A percentile compares a stretch with the other conserved stretches of the same genome.
These are phyloP conservation scores for Auriscalpium microsporum DNA, from an alignment of 768 basidiomycete genomes.

Conservation along the genomic window DNA sequence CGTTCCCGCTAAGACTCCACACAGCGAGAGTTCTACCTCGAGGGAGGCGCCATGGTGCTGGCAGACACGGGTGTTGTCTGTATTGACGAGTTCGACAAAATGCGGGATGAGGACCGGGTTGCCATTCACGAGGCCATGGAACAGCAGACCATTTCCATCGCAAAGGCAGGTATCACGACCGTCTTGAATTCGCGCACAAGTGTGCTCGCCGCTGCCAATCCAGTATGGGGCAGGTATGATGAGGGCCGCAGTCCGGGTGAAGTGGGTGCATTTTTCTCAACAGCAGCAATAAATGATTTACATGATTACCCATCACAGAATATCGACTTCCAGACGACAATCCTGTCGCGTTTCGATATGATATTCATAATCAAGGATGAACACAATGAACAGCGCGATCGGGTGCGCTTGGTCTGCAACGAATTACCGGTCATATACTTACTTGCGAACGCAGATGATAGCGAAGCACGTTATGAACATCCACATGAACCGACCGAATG, in stretches of 20 bases:
- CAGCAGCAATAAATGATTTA: not conserved
- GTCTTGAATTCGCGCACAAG: constrained; percentile 93
- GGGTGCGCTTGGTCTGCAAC: constrained; percentile 37
- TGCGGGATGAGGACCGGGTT: constrained; percentile 98
- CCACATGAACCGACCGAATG: constrained; percentile 88
- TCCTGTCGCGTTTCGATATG: constrained; percentile 98
- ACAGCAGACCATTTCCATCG: constrained; percentile 98
- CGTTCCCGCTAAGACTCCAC: constrained; percentile 1
- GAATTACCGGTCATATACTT: constrained; percentile 2
- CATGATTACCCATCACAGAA: constrained; percentile 38
- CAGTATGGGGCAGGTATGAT: constrained; percentile 95
- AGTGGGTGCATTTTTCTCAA: constrained; percentile 31
- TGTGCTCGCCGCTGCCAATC: constrained; percentile 95
- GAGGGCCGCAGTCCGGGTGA: constrained; percentile 95
- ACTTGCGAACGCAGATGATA: constrained; percentile 54
- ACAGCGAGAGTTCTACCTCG: constrained; percentile 95
- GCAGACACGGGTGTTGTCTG: constrained; percentile 98
- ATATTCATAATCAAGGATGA: constrained; percentile 99
- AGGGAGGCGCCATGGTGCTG: constrained; percentile 98
- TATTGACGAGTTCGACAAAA: constrained; percentile 99
- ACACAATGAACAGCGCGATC: constrained; percentile 89
- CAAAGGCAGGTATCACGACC: constrained; percentile 97
- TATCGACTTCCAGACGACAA: constrained; percentile 97
- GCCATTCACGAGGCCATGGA: constrained; percentile 99
- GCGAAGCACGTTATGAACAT: constrained; percentile 98